Evolutionary conservation across 1,284 basidiomycete genomes (phyloP).

Genomic region (Ganoderma leucocontextum): DNA sequence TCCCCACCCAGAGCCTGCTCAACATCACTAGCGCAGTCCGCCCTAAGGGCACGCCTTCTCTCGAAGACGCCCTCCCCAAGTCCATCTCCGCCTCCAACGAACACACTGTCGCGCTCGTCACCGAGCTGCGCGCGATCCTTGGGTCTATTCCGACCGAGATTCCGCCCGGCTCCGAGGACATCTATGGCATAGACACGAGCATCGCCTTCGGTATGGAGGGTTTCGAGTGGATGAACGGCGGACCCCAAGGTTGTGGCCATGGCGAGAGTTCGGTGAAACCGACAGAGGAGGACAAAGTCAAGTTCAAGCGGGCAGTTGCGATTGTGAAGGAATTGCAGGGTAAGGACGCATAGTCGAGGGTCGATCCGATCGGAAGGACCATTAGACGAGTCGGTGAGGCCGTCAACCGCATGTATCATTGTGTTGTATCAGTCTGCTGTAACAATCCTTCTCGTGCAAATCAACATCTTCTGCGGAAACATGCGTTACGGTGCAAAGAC

Average conservation of each 20-base stretch:
- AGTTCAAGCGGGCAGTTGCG: slow-evolving; percentile 72
- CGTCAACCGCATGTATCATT: background rate
- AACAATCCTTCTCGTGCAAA: background rate
- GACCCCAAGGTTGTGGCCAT: slow-evolving; percentile 63
- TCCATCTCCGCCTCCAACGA: slow-evolving; percentile 47
- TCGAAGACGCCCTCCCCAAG: slow-evolving; percentile 56
- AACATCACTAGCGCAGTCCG: slow-evolving; percentile 58
- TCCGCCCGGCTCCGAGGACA: slow-evolving; percentile 69
- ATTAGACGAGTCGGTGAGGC: background rate
- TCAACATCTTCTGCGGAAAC: background rate
- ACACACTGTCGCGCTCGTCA: slow-evolving; percentile 52
- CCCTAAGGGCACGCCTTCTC: slow-evolving; percentile 52
- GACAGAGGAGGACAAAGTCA: slow-evolving; percentile 65
- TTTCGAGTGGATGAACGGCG: slow-evolving; percentile 68
- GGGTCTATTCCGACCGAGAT: slow-evolving; percentile 63
- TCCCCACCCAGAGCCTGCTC: slow-evolving; percentile 47
- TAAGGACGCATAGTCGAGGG: slow-evolving; percentile 40
- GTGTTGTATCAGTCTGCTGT: background rate
- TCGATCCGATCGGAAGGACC: background rate
- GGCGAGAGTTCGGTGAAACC: slow-evolving; percentile 58
- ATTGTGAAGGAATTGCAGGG: slow-evolving; percentile 64
- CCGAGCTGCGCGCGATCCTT: slow-evolving; percentile 65
- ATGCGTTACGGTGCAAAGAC: background rate
- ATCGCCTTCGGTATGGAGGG: slow-evolving; percentile 69
- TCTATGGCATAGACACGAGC: slow-evolving; percentile 73